These are phyloP conservation scores for Phytopythium helicoides DNA, from an alignment of 352 stramenopile species.

Conservation along the genomic window DNA sequence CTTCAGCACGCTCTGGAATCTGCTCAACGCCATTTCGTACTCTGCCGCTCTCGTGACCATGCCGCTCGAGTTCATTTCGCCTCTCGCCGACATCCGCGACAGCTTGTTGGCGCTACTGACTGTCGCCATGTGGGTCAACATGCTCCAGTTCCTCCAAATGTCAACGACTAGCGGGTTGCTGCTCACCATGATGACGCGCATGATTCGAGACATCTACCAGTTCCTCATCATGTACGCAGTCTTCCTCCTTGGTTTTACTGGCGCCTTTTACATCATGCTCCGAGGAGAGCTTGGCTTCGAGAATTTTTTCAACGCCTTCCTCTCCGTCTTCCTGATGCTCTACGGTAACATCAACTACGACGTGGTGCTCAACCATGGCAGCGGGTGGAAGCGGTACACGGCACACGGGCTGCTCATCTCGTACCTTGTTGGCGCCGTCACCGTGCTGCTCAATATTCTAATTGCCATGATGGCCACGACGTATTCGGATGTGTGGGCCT, in stretches of 20 bases:
- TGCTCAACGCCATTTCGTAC: constrained; percentile 53
- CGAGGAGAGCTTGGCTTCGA: constrained; percentile 52
- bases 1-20: constrained; percentile 61
- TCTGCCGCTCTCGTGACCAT: constrained; percentile 40
- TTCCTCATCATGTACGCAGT: constrained; percentile 73
- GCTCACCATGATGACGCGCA: constrained; percentile 77
- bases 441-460: constrained; percentile 69
- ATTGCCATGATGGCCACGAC: constrained; percentile 77
- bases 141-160: constrained; percentile 71
- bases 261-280: constrained; percentile 70
- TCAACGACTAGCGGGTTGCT: constrained; percentile 54
- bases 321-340: constrained; percentile 75
- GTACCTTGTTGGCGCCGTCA: constrained; percentile 49
- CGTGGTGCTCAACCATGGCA: constrained; percentile 27
- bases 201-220: constrained; percentile 64
- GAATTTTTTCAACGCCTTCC: constrained; percentile 57
- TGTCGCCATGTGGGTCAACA: constrained; percentile 64
- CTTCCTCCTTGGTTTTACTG: constrained; percentile 69
- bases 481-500: constrained; percentile 53
- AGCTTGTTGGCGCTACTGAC: constrained; percentile 51
- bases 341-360: constrained; percentile 65
- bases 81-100: constrained; percentile 33
- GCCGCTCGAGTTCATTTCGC: constrained; percentile 41
- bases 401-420: constrained; percentile 51
- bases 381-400: constrained; percentile 46